Base-by-base conservation (phyloP, 2,329 filamentous ascomycete species). In the Diaporthe sp. region DNA sequence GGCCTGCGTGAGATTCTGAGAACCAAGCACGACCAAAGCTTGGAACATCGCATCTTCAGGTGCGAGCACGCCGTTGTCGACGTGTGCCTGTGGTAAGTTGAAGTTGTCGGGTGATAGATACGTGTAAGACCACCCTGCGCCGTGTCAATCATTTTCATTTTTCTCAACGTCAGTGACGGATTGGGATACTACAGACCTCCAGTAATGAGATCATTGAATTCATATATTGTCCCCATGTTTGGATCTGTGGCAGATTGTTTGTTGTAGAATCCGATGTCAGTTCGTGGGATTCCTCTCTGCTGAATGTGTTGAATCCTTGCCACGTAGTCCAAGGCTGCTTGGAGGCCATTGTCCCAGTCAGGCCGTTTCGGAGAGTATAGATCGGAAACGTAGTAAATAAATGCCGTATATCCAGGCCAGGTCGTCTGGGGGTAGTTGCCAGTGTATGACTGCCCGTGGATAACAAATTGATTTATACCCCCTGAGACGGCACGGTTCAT, bases 71-170 rank as follows among this genome's bases (percentile, higher is more conserved):
- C 79, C 80, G 44, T 85, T 75, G 3, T 73, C 47, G 0, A 88
- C 86, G 4, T 78, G 74, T 0, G 86, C 86, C 10, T 83, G 74
- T 0, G 83, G 81, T 0, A 86, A 82, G 0, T 72, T 79, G 44
- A 89, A 84, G 72, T 88, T 88, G 20, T 85, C 85, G 0, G 87
- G 84, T 2, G 81, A 83, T 0, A 88, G 79, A 75, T 88, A 89
- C 15, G 85, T 82, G 75, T 86, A 88, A 0, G 84, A 82, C 75
- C 81, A 86, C 0, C 85, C 85, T 75, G 20, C 2, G 5, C 15
- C 17, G 20, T 34, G 39, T 65, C 25, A 65, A 15, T 9, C 31
- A 13, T 1, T 1, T 20, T 49, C 4, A n/a, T 25, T 25, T 25
- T 22, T 12, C 15, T 34, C 15, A 12, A 8, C 9, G 3, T 1